Evolutionary conservation across 306 rosid species (phyloP).

Genomic region (Herpetospermum pedunculosum): DNA sequence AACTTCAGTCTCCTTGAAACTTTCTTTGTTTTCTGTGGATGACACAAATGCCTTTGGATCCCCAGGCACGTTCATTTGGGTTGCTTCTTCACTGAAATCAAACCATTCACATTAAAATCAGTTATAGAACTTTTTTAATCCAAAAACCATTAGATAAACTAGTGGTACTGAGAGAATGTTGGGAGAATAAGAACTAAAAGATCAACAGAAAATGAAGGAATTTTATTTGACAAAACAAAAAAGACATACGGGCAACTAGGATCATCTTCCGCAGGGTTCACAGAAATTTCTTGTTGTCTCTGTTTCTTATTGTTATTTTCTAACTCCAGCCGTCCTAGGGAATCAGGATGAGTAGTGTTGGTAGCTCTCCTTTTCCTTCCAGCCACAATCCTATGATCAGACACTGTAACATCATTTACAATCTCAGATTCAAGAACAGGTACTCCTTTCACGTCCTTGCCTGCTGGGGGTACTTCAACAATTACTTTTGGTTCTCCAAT

Average conservation of each 20-base stretch:
- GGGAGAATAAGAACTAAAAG: neutral
- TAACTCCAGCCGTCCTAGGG: conserved; percentile 24
- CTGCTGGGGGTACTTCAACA: conserved; percentile 61
- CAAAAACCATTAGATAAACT: neutral
- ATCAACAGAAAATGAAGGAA: neutral
- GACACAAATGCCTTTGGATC: conserved; percentile 24
- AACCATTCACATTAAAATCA: neutral
- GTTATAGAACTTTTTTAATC: neutral
- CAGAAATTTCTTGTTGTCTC: conserved; percentile 32
- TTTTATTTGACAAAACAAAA: neutral
- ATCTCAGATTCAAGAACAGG: conserved; percentile 19
- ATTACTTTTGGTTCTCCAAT: conserved; percentile 73
- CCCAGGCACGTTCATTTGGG: conserved; percentile 22
- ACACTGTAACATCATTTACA: conserved; percentile 29
- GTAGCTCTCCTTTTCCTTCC: conserved; percentile 59
- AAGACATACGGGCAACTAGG: conserved; percentile 31
- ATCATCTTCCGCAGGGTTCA: conserved; percentile 19
- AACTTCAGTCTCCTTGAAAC: conserved; percentile 33
- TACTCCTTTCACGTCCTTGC: conserved; percentile 19
- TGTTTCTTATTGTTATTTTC: conserved; percentile 40
- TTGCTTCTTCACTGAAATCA: conserved; percentile 41
- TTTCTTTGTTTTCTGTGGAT: conserved; percentile 32
- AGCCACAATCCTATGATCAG: conserved; percentile 23
- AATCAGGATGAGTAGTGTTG: conserved; percentile 15
- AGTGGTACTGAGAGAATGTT: neutral